These are phyloP conservation scores for Umbelopsis isabellina DNA, from an alignment of 192 early-diverging fungal species.

Conservation along the genomic window DNA sequence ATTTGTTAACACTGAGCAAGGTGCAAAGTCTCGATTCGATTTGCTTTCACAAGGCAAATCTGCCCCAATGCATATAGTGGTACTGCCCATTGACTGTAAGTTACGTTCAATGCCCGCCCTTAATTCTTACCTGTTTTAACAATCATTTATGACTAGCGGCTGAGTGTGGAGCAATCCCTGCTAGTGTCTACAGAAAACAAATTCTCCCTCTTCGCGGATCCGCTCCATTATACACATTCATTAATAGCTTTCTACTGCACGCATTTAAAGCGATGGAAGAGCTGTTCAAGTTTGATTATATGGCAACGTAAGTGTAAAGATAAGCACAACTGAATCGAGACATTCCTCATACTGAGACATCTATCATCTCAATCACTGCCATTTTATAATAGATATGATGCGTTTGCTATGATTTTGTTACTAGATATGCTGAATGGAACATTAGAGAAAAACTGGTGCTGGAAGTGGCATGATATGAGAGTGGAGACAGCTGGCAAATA, in stretches of 20 bases:
- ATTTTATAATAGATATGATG: slow-evolving; percentile 37
- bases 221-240: neutral
- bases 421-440: slow-evolving; percentile 37
- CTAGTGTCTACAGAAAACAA: slow-evolving; percentile 21
- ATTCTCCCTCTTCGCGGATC: neutral
- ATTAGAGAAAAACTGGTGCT: slow-evolving; percentile 34
- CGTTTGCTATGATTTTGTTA: slow-evolving; percentile 42
- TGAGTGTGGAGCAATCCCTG: slow-evolving; percentile 12
- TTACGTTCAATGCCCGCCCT: neutral
- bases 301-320: slow-evolving; percentile 30
- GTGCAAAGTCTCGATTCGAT: slow-evolving; percentile 16
- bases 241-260: slow-evolving; percentile 27
- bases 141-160: slow-evolving; percentile 1
- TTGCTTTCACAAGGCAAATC: slow-evolving; percentile 16
- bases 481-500: slow-evolving; percentile 47
- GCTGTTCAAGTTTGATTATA: slow-evolving; percentile 21
- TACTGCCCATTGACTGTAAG: slow-evolving; percentile 55
- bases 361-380: slow-evolving; percentile 3
- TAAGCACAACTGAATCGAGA: slow-evolving; percentile 26
- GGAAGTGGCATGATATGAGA: slow-evolving; percentile 45
- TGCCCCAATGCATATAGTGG: slow-evolving; percentile 38
- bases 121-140: neutral
- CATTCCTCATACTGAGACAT: neutral
- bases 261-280: slow-evolving; percentile 30
- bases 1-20: slow-evolving; percentile 30